Evolutionary conservation across 2,329 filamentous ascomycete genomes (phyloP).

Genomic region (Thelonectria discophora): DNA sequence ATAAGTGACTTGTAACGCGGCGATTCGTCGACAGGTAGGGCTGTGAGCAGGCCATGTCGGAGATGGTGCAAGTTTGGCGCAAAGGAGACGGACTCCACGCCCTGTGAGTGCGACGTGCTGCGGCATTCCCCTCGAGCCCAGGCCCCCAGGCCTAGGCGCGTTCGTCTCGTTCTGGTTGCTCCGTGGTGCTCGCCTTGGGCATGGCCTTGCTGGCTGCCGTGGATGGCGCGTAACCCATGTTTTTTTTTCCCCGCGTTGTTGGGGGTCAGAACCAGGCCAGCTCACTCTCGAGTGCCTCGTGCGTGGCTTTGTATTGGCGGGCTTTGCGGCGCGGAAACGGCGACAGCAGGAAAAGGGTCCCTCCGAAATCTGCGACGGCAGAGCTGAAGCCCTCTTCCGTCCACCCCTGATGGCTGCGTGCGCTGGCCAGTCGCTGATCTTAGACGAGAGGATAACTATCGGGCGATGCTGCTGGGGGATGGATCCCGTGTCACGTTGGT

Average conservation of each 20-base stretch:
- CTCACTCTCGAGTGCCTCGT: slow-evolving; percentile 19
- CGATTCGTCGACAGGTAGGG: slow-evolving; percentile 33
- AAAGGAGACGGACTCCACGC: too few species aligned
- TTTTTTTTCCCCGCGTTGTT: slow-evolving; percentile 25
- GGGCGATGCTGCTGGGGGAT: slow-evolving; percentile 17
- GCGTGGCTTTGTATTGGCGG: slow-evolving; percentile 10
- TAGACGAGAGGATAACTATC: slow-evolving; percentile 2
- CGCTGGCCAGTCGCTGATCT: slow-evolving; percentile 3
- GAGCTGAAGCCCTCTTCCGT: not conserved
- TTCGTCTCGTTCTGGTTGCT: slow-evolving; percentile 18
- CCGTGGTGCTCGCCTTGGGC: not conserved
- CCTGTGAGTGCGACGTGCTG: too few species aligned
- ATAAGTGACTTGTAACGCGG: slow-evolving; percentile 38
- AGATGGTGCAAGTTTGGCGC: too few species aligned
- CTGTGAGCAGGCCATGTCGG: slow-evolving; percentile 25
- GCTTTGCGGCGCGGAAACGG: slow-evolving; percentile 18
- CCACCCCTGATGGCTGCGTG: slow-evolving; percentile 16
- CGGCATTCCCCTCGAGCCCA: too few species aligned
- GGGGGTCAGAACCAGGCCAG: slow-evolving; percentile 18
- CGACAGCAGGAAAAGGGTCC: slow-evolving; percentile 1
- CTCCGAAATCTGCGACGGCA: slow-evolving; percentile 3
- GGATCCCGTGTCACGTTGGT: slow-evolving; percentile 12
- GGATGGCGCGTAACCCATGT: slow-evolving; percentile 23
- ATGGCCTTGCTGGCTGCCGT: slow-evolving; percentile 12
- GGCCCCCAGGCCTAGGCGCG: not conserved